Evolutionary conservation across 2,329 filamentous ascomycete genomes (phyloP), one percentile per base, ranked within the genome.

Genomic region (Aureobasidium sp.): DNA sequence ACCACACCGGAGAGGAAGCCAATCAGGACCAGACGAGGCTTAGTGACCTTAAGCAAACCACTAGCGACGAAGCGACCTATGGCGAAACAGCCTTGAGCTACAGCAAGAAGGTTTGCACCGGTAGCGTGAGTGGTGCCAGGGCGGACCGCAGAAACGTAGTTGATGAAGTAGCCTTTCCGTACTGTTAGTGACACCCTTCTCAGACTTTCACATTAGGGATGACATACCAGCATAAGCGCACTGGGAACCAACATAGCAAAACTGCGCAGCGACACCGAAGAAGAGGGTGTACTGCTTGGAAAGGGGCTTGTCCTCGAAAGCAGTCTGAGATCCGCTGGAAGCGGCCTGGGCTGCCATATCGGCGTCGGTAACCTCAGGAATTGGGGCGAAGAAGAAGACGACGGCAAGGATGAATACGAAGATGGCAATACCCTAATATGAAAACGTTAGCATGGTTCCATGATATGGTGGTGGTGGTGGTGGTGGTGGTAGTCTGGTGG

Each of bases 221-320:
- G 8, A 5, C 4, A 39, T 14, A 16, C 0, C 45, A 3, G 79
- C 79, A 34, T 82, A 77, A 1, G 77, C 81, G 5, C 82, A 77
- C 68, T 96, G 91, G 0, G 88, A 84, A 50, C 89, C 89, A 0
- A 89, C 87, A 71, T 93, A 94, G 71, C 85, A 89, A 74, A 92
- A 92, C 66, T 93, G 89, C 0, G 88, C 86, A 66, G 86, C 82
- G 0, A 87, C 83, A 14, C 87, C 89, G 68, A 90, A 87, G 78
- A 91, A 91, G 3, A 92, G 79, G 29, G 84, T 83, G 72, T 88
- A 91, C 70, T 87, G 83, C 66, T 82, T 83, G 58, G 70, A 69
- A 66, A 87, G 78, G 0, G 82, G 81, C 60, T 80, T 77, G 30
- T 76, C 70, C 58, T 79, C 68, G 3, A 64, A 66, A 9, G 63